Evolutionary conservation across 139 green algal species (phyloP), one percentile per base, ranked within the genome.

Genomic region (Auxenochlorella protothecoides): DNA sequence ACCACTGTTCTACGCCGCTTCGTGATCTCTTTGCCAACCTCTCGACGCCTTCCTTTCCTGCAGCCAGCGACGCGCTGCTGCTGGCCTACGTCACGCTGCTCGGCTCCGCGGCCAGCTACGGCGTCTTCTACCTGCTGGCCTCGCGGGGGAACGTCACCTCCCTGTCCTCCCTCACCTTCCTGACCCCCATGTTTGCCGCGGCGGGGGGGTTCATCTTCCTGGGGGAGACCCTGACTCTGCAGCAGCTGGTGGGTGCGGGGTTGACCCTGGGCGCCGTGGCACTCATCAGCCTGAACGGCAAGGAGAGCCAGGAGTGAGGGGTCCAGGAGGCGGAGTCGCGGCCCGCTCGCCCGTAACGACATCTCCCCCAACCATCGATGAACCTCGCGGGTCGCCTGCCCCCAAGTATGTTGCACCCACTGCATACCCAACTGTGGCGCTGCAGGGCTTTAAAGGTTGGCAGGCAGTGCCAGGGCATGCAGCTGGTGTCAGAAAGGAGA

Each of bases 131-230:
- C 71, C 83, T 88, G 76, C 85, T 88, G 55, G 89, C 90, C 2
- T 85, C 81, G 10, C 74, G 81, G 14, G 86, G 87, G 16, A 93
- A 89, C 74, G 71, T 98, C 3, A 98, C 95, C 10, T 78, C 85
- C 5, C 86, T 99, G 4, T 93, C 82, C 64, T 91, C 78, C 59
- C 79, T 99, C 3, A 99, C 95, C 9, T 99, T 99, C 79, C 78
- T 99, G 13, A 99, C 94, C 4, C 94, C 94, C 16, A 85, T 96
- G 68, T 97, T 97, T 88, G 92, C 93, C 15, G 85, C 86, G 4
- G 64, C 78, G 5, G 73, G 88, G 85, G 62, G 88, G 0, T 98
- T 89, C 70, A 3, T 96, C 0, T 63, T 89, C 0, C 79, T 99
- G 3, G 89, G 83, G 0, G 94, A 99, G 79, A 87, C 74, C 60